Evolutionary conservation across 2,329 filamentous ascomycete genomes (phyloP), one percentile per base, ranked within the genome.

Genomic region (Nemania serpens): DNA sequence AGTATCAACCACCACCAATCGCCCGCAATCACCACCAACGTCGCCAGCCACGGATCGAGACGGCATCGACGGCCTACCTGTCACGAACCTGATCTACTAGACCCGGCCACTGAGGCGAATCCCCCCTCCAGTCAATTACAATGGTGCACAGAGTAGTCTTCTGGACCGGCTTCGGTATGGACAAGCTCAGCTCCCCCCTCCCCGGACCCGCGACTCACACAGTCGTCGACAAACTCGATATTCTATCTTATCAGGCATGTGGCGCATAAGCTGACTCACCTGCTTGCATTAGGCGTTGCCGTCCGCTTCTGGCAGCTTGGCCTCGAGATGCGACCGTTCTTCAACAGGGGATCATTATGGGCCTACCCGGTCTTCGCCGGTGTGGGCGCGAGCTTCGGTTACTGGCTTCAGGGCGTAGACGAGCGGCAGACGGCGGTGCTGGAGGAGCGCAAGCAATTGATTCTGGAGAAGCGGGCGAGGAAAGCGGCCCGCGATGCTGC

Each of bases 301-400:
- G 90, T 93, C 74, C 91, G 94, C 71, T 86, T 95, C 78, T 97
- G 93, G 91, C 95, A 98, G 79, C 89, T 99, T 76, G 95, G 94
- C 74, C 95, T 99, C 76, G 93, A 99, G 82, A 97, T 96, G 93
- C 92, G 93, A 65, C 95, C 94, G 54, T 89, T 97, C 78, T 91
- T 98, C 84, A 88, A 90, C 79, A 87, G 84, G 73, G 84, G 89
- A 75, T 90, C 90, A 57, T 86, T 97, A 73, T 96, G 92, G 90
- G 92, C 88, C 53, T 99, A 97, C 81, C 95, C 95, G 57, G 79
- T 94, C 70, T 99, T 95, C 79, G 93, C 88, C 61, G 85, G 85
- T 69, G 86, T 92, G 66, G 93, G 93, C 70, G 93, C 89, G 70
- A 91, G 90, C 79, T 97, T 98, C 79, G 95, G 95, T 70, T 97